Evolutionary conservation across 106 monocot species (phyloP).

Genomic region (Acanthochlamys bracteata): DNA sequence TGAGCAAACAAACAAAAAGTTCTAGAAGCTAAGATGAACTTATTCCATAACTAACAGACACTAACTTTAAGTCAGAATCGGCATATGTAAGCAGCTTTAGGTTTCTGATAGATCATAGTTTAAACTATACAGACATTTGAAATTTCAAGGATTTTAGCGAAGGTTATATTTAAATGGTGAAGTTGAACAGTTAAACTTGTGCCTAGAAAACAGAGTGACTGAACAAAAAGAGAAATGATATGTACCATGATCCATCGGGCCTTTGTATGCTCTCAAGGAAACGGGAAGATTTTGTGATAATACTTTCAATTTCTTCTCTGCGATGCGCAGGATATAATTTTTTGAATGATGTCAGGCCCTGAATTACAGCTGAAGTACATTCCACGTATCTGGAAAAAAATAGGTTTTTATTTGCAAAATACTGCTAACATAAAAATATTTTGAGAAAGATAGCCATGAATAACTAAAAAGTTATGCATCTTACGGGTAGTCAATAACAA

Average conservation of each 20-base stretch:
- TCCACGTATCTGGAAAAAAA: slow-evolving; percentile 25
- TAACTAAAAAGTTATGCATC: slow-evolving; percentile 11
- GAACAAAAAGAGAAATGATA: background rate
- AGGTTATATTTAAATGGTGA: no score
- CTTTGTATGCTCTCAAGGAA: slow-evolving; percentile 25
- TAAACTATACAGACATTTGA: no score
- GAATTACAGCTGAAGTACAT: slow-evolving; percentile 41
- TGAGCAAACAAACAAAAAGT: background rate
- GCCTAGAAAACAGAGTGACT: background rate
- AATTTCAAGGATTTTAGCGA: no score
- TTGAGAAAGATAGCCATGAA: no score
- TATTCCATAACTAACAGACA: no score
- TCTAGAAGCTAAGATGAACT: no score
- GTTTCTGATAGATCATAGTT: no score
- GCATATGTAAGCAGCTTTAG: no score
- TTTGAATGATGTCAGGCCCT: slow-evolving; percentile 24
- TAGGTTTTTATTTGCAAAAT: no score
- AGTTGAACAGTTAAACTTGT: no score
- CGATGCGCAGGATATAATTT: slow-evolving; percentile 29
- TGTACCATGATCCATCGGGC: slow-evolving; percentile 43
- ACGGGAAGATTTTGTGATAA: slow-evolving; percentile 17
- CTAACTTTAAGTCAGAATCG: no score
- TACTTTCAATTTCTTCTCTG: slow-evolving; percentile 27
- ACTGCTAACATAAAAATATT: no score
- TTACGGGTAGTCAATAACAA: slow-evolving; percentile 91